Evolutionary conservation across 164 flowering plant species (phyloP), one percentile per base, ranked within the genome.

Genomic region (Houttuynia cordata): DNA sequence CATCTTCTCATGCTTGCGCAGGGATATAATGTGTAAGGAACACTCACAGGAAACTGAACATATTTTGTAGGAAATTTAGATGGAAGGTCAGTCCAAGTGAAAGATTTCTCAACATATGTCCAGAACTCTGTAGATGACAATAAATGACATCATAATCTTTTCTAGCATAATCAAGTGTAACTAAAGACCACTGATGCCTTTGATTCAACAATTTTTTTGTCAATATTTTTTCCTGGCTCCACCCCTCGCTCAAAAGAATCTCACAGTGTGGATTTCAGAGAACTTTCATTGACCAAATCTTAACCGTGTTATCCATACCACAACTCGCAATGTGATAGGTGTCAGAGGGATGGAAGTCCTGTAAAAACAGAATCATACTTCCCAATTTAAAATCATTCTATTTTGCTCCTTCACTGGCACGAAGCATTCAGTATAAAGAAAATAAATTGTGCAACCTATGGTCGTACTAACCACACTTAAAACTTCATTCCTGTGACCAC

Each of bases 251-350:
- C n/a, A 30, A 30, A 30, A 30, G 6, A 30, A 30, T 30, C n/a
- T n/a, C n/a, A 30, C 37, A 30, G 6, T 30, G 37, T 30, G 37
- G 37, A 30, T 6, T 2, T 30, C 4, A 2, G 6, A 30, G 4
- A 93, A 97, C 99, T 80, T 90, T 84, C 97, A 93, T 93, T 53
- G 99, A 93, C 99, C 99, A 93, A 59, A 93, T 93, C 73, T 90
- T 93, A n/a, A 93, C 85, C 52, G 97, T 86, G 74, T 86, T 93
- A 75, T 93, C 99, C 99, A 93, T 93, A 51, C 99, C 99, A 77
- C 99, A 93, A 71, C 97, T 93, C 55, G 97, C 99, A 72, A 93
- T 82, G 17, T 87, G 84, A 71, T 87, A 81, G 39, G 86, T 86
- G 67, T 93, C 99, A 17, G 97, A 90, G 40, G 94, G 99, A 78